Evolutionary conservation across 2,329 filamentous ascomycete genomes (phyloP), one percentile per base, ranked within the genome.

Genomic region (Aureobasidium sp.): DNA sequence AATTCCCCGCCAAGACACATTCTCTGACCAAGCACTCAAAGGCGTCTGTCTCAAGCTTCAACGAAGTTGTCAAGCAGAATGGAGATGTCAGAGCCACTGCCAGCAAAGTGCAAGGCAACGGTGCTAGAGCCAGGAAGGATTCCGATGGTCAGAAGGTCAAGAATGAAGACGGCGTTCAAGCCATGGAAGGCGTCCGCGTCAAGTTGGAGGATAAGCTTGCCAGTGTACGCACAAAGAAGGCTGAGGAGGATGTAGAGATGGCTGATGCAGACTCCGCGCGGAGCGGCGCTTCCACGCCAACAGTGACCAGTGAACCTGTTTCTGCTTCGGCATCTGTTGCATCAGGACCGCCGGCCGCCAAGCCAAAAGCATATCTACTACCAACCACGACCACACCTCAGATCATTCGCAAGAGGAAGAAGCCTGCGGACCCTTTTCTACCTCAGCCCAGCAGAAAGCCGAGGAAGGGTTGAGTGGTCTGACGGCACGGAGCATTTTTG

Each of bases 191-290:
- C 6, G 44, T 58, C 7, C 47, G 52, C 29, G 62, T 52, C 36
- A 62, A 62, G 53, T 20, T 52, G 45, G 58, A 65, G 29, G 58
- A 64, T 14, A 71, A 71, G 61, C 68, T 76, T 9, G 73, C 75
- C 36, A 42, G 39, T 31, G 55, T 60, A 25, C 55, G 55, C 53
- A 45, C 55, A n/a, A 53, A 51, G 20, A 47, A 51, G 29, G 48
- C n/a, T 3, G 39, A 39, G 1, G 64, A 67, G 22, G 71, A 73
- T 47, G 67, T 71, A 14, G 71, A 72, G 22, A 73, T 72, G 71
- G 64, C 61, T 17, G 71, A 73, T 64, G 69, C 67, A 1, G 60
- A 57, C 27, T 62, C 47, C 31, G 41, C 34, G 7, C 62, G 58
- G 12, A 64, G 62, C 37, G 58, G 57, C 44, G 59, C 62, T 27